Base-by-base conservation (phyloP, 768 basidiomycete genomes). In the Kwoniella mangroviensis region DNA sequence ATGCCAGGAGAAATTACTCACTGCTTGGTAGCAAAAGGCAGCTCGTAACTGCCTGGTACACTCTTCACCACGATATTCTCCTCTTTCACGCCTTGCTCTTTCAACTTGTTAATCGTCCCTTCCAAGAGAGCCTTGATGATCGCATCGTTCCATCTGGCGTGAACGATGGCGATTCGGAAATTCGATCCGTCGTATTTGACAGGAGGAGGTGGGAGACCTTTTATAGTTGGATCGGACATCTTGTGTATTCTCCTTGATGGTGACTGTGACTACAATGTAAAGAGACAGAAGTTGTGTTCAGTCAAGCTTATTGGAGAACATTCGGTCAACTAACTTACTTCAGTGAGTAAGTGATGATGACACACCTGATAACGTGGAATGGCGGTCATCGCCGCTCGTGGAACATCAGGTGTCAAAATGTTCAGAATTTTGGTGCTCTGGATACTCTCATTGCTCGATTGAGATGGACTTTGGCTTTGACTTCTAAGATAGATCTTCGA, bases 31-130 rank as follows among this genome's bases (percentile, higher is more conserved):
- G 94, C 86, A 85, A 89, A 80, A 3, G 97, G 97, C 21, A 99
- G 87, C 86, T 99, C 97, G 82, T 90, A 99, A 84, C 91, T 93
- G 10, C 97, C 97, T 0, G 96, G 94, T 1, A 99, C 94, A 43
- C 90, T 91, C 85, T 95, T 91, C 54, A 95, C 85, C 61, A 94
- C 87, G 78, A 99, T 98, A 78, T 98, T 95, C 81, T 87, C 86
- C 61, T 92, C 89, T 85, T 91, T 91, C 72, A 98, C 96, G 26
- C 96, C 96, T 42, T 87, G 85, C 77, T 89, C 89, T 84, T 89
- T 91, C 74, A 99, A 87, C 81, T 93, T 94, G 22, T 85, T 84
- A 64, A 93, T 84, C 3, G 91, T 88, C 45, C 97, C 97, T 1
- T 87, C 84, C 67, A 99, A 85, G 60, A 99, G 88, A 12, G 93